Evolutionary conservation across 2,329 filamentous ascomycete genomes (phyloP), one percentile per base, ranked within the genome.

Genomic region (Colletotrichum acutatum): DNA sequence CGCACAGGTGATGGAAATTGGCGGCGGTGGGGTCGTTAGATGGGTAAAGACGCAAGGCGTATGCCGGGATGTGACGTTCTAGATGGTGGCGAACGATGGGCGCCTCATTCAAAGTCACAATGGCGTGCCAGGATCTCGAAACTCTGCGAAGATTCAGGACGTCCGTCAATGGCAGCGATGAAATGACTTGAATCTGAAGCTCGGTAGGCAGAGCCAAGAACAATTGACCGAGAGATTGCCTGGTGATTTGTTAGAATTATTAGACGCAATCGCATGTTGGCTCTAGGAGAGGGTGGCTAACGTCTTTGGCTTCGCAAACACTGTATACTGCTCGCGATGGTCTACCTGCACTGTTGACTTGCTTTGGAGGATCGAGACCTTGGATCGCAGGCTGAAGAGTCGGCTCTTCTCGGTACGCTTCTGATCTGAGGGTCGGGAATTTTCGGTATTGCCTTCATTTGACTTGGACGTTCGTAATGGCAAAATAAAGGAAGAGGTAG

Each of bases 81-180:
- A 92, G 84, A 75, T 92, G 90, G 76, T 90, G 87, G 76, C 90
- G 87, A 49, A 90, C 88, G 76, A 92, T 91, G 8, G 89, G 86
- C 2, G 84, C 84, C 78, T 92, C 90, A 80, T 92, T 91, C 2
- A 88, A 75, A 1, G 89, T 89, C 49, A 92, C 84, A 75, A 92
- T 84, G 28, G 85, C 82, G 76, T 92, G 90, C 84, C 90, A 90
- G 42, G 87, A 86, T 76, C 86, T 88, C 1, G 90, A 92, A 16
- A 88, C 86, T 32, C 88, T 79, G 72, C 90, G 87, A 26, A 92
- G 83, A 73, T 86, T 90, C 37, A 92, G 83, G 19, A 92, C 83
- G 72, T 91, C 90, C 37, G 88, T 88, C 49, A 92, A 84, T 0
- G 90, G 89, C 32, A 92, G 83, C 1, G 86, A 86, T 3, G 89